These are phyloP conservation scores for Phlebiopsis flavidoalba DNA, from an alignment of 768 basidiomycete species.

Conservation along the genomic window DNA sequence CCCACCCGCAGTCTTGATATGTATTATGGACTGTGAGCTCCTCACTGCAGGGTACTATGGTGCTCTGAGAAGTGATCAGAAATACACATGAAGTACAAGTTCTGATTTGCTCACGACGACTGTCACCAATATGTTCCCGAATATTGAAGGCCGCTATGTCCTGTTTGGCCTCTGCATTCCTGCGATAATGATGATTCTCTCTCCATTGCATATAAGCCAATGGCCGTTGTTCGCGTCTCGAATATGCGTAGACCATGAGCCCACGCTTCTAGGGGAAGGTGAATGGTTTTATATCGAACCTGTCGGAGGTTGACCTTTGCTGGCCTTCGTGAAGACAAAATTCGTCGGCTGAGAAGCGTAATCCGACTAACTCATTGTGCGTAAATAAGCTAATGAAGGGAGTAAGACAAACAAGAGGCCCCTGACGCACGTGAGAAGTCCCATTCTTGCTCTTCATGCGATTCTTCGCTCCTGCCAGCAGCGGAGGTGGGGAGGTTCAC, in stretches of 20 bases:
- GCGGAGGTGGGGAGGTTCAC: neutral
- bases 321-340: neutral
- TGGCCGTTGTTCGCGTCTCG: neutral
- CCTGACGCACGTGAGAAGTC: neutral
- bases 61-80: neutral
- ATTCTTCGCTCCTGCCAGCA: neutral
- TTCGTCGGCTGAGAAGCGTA: neutral
- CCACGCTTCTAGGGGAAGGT: neutral
- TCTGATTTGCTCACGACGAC: neutral
- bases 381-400: neutral
- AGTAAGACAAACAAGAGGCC: neutral
- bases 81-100: neutral
- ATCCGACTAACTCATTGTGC: neutral
- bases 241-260: neutral
- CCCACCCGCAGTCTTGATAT: neutral
- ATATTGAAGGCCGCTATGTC: neutral
- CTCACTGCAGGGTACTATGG: neutral
- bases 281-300: neutral
- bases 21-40: neutral
- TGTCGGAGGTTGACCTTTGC: neutral
- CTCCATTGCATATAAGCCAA: neutral
- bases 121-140: neutral
- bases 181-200: neutral
- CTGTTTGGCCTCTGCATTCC: neutral
- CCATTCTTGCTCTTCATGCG: neutral